A percentile compares a stretch with the other conserved stretches of the same genome.
These are phyloP conservation scores for Haematococcus lacustris DNA, from an alignment of 139 green algal genomes.

Conservation along the genomic window DNA sequence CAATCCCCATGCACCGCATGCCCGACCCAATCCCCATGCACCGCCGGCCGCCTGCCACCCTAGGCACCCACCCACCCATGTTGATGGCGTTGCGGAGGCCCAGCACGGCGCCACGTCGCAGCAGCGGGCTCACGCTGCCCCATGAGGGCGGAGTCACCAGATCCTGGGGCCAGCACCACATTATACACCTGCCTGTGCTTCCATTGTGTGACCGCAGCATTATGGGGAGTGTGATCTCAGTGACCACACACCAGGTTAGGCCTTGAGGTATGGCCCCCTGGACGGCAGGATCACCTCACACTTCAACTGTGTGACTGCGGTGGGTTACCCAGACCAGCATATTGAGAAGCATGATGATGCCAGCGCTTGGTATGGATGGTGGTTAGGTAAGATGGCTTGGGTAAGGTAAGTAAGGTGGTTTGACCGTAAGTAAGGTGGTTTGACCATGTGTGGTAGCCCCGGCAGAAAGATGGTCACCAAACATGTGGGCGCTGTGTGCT, in stretches of 20 bases:
- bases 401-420: no score
- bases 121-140: constrained; percentile 24
- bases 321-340: neutral
- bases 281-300: no score
- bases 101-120: constrained; percentile 33
- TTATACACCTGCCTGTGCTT: constrained; percentile 16
- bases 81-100: constrained; percentile 47
- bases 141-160: constrained; percentile 27
- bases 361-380: no score
- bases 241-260: neutral
- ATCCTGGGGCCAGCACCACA: constrained; percentile 14
- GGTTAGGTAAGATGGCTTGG: no score
- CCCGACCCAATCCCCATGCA: no score
- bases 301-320: no score
- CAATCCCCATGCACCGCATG: no score
- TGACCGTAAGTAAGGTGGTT: neutral
- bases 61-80: constrained; percentile 23
- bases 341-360: neutral
- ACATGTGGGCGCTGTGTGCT: neutral
- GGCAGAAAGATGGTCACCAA: neutral
- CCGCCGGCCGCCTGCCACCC: neutral
- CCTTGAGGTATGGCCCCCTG: neutral
- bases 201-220: no score
- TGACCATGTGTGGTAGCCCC: neutral
- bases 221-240: neutral